Conservation (phyloP, 768 basidiomycete species). For the Termitomyces sp. region DNA sequence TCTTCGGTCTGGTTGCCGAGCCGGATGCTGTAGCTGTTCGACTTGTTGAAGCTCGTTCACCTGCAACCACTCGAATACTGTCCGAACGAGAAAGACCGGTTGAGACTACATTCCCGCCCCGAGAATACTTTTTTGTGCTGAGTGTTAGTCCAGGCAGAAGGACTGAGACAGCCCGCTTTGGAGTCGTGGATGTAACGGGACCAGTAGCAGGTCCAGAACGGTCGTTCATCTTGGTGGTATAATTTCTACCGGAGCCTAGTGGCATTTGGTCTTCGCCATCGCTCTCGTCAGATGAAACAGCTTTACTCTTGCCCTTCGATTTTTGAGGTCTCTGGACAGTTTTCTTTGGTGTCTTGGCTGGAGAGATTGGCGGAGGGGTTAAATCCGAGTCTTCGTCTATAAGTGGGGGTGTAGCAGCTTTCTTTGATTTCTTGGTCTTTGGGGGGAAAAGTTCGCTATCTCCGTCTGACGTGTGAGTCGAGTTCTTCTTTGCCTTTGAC, state of each 20-base stretch:
- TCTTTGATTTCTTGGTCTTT: background rate
- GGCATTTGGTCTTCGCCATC: constrained; percentile 6
- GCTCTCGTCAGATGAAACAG: background rate
- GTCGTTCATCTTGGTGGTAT: background rate
- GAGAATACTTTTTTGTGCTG: constrained; percentile 9
- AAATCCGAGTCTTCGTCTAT: background rate
- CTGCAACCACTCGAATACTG: constrained; percentile 24
- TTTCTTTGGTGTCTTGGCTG: background rate
- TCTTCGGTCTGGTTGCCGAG: constrained; percentile 9
- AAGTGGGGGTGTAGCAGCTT: background rate
- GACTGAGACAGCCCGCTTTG: constrained; percentile 15
- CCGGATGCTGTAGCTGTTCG: constrained; percentile 6
- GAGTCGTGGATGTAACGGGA: constrained; percentile 11
- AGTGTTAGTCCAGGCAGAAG: constrained; percentile 13
- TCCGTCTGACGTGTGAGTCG: background rate
- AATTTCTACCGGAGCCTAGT: background rate
- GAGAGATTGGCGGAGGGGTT: constrained; percentile 1
- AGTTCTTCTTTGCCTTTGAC: background rate
- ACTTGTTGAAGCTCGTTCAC: constrained; percentile 16
- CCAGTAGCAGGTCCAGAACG: background rate
- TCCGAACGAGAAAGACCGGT: constrained; percentile 15
- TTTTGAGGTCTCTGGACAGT: background rate
- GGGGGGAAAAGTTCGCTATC: background rate
- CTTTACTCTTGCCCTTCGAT: background rate
- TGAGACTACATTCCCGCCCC: background rate